A percentile compares a stretch with the other conserved stretches of the same genome.
Conservation (phyloP, 345 rosid genomes). For the Brassica cretica region DNA sequence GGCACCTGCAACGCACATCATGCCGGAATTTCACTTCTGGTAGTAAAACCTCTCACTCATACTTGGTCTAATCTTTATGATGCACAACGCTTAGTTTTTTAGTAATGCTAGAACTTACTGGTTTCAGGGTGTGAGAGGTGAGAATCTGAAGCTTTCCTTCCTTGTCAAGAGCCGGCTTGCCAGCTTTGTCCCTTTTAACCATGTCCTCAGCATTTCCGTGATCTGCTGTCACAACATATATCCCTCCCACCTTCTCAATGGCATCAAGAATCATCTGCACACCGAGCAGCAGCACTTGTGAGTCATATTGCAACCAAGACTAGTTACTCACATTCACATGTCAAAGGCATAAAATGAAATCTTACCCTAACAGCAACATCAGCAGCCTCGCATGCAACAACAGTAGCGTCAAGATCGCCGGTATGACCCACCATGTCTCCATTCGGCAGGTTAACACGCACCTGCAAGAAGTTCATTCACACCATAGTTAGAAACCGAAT, state of each 20-base stretch:
- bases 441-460: conserved; percentile 91
- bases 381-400: conserved; percentile 90
- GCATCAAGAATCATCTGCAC: conserved; percentile 87
- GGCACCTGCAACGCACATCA: conserved; percentile 62
- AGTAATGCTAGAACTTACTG: conserved; percentile 54
- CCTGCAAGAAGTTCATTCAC: conserved; percentile 41
- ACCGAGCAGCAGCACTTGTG: not conserved
- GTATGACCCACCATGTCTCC: conserved; percentile 99
- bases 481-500: not conserved
- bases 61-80: not conserved
- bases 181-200: conserved; percentile 93
- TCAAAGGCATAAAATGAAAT: not conserved
- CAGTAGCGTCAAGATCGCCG: conserved; percentile 82
- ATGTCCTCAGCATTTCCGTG: conserved; percentile 98
- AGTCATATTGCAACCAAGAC: not conserved
- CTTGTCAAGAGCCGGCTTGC: conserved; percentile 70
- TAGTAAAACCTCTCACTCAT: not conserved
- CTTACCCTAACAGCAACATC: conserved; percentile 87
- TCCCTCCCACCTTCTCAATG: conserved; percentile 80
- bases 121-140: conserved; percentile 92
- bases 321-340: not conserved
- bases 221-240: conserved; percentile 91
- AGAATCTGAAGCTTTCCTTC: conserved; percentile 84
- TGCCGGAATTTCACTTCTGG: not conserved
- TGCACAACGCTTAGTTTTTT: not conserved